Evolutionary conservation across 163 green algal genomes (phyloP), one percentile per base, ranked within the genome.

Genomic region (Scenedesmus sp.): DNA sequence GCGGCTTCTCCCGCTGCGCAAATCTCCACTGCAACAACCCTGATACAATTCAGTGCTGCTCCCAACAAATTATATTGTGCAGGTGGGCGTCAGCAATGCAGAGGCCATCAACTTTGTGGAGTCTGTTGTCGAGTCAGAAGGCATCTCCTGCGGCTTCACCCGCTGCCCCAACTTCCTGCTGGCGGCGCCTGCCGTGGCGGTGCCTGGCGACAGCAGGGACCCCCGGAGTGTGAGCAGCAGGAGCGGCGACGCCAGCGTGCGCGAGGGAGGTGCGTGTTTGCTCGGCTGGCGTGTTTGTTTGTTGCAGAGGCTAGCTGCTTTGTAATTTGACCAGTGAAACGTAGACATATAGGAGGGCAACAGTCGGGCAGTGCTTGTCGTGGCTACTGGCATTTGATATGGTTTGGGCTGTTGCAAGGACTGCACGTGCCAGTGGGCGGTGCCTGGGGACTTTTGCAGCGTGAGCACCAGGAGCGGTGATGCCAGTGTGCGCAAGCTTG

Each of bases 91-190:
- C 16, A 94, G 91, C 88, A 91, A 95, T 64, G 59, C 83, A 13
- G 81, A 95, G 74, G 83, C 93, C 34, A 94, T 96, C 23, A 79
- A 93, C 87, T 94, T 88, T 52, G 88, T 96, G 10, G 88, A 95
- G 67, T 79, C 73, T 18, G 88, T 96, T 6, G 64, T 95, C 2
- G 52, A 84, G 55, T 67, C 76, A 0, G 93, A 95, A 52, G 73
- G 59, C 84, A 96, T 95, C 26, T 77, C 91, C 18, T 95, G 93
- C 66, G 94, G 95, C 62, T 95, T 95, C 59, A 23, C 23, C 3
- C 82, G 86, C 34, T 56, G 67, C 2, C 83, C 67, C 9, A 86
- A 46, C 5, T 93, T 59, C 7, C 12, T 93, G 62, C 76, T 91
- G 6, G 76, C 87, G 1, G 23, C 52, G 4, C 34, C 23, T 55